A percentile compares a stretch with the other conserved stretches of the same genome.
These are phyloP conservation scores for Solanum phureja DNA, from an alignment of 257 asterid species.

Conservation along the genomic window DNA sequence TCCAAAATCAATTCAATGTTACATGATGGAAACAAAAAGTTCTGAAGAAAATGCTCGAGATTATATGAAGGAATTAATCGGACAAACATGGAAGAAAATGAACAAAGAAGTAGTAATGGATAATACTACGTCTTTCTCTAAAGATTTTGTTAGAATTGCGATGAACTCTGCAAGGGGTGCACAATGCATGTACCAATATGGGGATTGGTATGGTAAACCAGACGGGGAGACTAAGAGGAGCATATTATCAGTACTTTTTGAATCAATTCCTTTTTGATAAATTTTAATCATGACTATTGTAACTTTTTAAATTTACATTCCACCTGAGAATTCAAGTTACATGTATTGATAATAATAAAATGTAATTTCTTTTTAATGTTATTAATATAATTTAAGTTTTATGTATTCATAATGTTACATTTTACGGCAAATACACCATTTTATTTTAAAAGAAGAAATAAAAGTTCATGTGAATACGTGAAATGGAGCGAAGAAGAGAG, in stretches of 20 bases:
- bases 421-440: no score
- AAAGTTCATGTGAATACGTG: neutral
- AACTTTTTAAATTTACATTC: neutral
- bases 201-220: constrained; percentile 14
- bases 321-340: neutral
- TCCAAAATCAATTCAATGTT: constrained; percentile 21
- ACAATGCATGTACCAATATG: constrained; percentile 22
- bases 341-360: neutral
- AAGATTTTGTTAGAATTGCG: neutral
- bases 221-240: neutral
- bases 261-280: constrained; percentile 5
- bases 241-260: neutral
- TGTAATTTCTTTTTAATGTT: no score
- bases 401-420: neutral
- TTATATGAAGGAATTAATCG: constrained; percentile 1
- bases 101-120: constrained; percentile 10
- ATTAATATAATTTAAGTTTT: neutral
- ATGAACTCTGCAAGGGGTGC: constrained; percentile 7
- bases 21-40: constrained; percentile 17
- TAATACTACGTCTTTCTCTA: neutral
- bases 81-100: constrained; percentile 18
- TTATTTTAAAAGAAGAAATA: no score
- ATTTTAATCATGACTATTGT: neutral
- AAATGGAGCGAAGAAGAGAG: neutral
- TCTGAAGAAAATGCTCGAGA: neutral